Evolutionary conservation across 306 rosid species (phyloP), one percentile per base, ranked within the genome.

Genomic region (Hippophae rhamnoides): DNA sequence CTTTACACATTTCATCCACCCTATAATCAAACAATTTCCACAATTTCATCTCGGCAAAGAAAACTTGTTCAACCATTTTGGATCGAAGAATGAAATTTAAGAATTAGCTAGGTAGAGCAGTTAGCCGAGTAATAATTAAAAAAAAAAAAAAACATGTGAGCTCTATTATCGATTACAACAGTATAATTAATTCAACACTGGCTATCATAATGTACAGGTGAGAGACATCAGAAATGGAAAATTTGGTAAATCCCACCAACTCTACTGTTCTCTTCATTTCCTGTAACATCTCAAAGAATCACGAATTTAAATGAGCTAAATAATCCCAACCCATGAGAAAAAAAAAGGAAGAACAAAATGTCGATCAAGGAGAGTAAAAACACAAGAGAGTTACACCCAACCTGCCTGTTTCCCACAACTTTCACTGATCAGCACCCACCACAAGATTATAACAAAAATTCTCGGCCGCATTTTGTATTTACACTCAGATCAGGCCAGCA

Each of bases 141-240:
- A 64, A 65, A 66, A 31, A 65, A 25, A 55, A n/a, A n/a, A n/a
- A 42, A 72, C 47, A 54, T 63, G 62, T 62, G 67, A 72, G 63
- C 57, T 72, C 52, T 72, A 71, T 69, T 47, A 57, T 57, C 75
- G 69, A 69, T 81, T 70, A 69, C 76, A 63, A 70, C 74, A 65
- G 74, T 84, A 74, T 76, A 73, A 73, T 67, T 60, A 73, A 73
- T 65, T 60, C 75, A 52, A 74, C 76, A 76, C 68, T 53, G 62
- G 73, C 77, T 67, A 78, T 77, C 70, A 72, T 65, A 70, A 73
- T 74, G 78, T 85, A 85, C 94, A 85, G 88, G 90, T 78, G 94
- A 85, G 94, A 85, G 86, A 76, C 68, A 76, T 72, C 56, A 64
- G 74, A 75, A 63, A 74, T 72, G 49, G 81, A 81, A 70, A 82